phyloP scores from a whole-genome alignment of 345 rosid species.

The Durio zibethinus region DNA sequence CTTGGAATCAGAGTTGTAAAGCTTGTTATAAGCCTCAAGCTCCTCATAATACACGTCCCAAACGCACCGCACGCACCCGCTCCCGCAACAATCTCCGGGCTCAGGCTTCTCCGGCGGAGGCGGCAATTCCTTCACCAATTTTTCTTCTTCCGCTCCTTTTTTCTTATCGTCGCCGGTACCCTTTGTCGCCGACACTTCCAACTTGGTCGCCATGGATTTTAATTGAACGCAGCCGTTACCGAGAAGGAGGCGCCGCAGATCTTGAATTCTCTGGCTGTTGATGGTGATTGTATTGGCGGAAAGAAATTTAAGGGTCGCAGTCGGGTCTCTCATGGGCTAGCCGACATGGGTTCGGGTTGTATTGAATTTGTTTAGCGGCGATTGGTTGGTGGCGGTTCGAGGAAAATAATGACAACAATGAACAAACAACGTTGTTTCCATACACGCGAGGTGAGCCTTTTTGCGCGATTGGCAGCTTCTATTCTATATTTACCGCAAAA shows the following conservation, averaged over 20 bases:
- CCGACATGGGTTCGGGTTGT: background rate
- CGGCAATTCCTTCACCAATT: constrained; percentile 17
- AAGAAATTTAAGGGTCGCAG: background rate
- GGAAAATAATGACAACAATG: background rate
- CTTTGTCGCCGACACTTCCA: background rate
- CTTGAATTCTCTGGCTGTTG: background rate
- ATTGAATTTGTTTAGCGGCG: background rate
- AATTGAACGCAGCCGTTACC: background rate
- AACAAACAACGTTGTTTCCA: background rate
- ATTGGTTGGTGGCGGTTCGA: background rate
- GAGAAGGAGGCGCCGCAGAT: constrained; percentile 4
- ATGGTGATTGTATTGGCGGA: background rate
- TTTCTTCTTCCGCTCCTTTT: background rate
- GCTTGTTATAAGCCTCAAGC: constrained; percentile 69
- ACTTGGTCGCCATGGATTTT: constrained; percentile 18
- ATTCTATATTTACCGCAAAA: background rate
- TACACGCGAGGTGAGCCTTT: background rate
- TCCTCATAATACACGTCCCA: constrained; percentile 95
- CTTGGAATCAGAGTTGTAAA: constrained; percentile 24
- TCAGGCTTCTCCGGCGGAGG: constrained; percentile 95
- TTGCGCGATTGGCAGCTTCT: background rate
- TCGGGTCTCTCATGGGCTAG: constrained; percentile 4
- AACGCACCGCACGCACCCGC: constrained; percentile 92
- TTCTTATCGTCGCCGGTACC: background rate
- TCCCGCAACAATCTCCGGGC: constrained; percentile 92